A percentile compares a stretch with the other conserved stretches of the same genome.
Conservation (phyloP, 2,329 filamentous ascomycete species). For the Coniosporium uncinatum region DNA sequence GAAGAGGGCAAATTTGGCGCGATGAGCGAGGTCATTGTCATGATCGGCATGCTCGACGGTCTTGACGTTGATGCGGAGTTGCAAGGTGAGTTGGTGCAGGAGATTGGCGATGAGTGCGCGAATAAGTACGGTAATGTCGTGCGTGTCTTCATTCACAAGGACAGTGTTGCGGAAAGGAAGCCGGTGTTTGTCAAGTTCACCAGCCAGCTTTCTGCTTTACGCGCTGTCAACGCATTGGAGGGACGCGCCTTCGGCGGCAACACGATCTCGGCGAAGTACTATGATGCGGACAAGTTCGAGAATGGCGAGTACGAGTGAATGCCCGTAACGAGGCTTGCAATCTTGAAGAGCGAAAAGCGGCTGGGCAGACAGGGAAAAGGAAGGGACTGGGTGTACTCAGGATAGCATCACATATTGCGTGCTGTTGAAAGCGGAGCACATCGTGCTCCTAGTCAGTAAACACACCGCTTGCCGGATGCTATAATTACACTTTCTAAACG, state of each 20-base stretch:
- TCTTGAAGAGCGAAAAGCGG: too few relatives aligned
- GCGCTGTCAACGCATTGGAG: slow-evolving; percentile 88
- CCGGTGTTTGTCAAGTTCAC: slow-evolving; percentile 95
- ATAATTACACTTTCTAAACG: too few relatives aligned
- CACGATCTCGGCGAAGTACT: slow-evolving; percentile 76
- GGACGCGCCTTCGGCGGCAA: slow-evolving; percentile 88
- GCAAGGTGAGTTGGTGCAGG: slow-evolving; percentile 67
- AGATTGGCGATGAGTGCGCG: slow-evolving; percentile 92
- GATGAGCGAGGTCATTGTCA: slow-evolving; percentile 78
- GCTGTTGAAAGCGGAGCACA: too few relatives aligned
- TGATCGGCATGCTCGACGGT: slow-evolving; percentile 81
- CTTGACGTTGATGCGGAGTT: slow-evolving; percentile 77
- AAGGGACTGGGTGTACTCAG: too few relatives aligned
- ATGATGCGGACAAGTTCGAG: slow-evolving; percentile 78
- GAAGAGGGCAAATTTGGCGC: slow-evolving; percentile 30
- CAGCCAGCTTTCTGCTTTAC: slow-evolving; percentile 66
- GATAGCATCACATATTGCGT: too few relatives aligned
- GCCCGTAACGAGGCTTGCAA: too few relatives aligned
- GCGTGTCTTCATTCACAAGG: slow-evolving; percentile 67
- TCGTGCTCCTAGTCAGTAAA: too few relatives aligned
- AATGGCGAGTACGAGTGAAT: slow-evolving; percentile 50
- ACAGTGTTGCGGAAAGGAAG: slow-evolving; percentile 36
- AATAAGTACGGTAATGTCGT: slow-evolving; percentile 86
- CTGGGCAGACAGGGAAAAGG: too few relatives aligned
- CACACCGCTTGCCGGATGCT: too few relatives aligned